A percentile compares a stretch with the other conserved stretches of the same genome.
phyloP scores from a whole-genome alignment of 2,329 filamentous ascomycete genomes.

The Colletotrichum sp. region DNA sequence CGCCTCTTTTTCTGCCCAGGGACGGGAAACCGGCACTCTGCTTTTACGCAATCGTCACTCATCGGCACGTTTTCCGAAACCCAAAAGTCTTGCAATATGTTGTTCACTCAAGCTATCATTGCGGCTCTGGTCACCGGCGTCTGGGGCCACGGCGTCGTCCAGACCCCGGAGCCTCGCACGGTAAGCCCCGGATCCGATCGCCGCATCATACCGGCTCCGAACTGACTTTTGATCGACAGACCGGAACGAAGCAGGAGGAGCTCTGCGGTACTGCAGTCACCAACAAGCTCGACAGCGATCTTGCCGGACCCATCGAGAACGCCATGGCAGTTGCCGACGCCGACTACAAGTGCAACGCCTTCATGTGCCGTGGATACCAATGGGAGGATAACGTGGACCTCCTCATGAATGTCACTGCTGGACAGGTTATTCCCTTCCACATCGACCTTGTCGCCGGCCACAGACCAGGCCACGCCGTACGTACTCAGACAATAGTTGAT shows the following conservation, averaged over 20 bases:
- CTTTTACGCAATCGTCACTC: neutral
- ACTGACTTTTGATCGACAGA: constrained; percentile 15
- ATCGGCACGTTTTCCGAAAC: neutral
- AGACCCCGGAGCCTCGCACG: constrained; percentile 10
- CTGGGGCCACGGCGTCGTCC: constrained; percentile 7
- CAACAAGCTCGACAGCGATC: constrained; percentile 24
- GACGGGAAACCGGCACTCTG: neutral
- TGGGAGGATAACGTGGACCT: constrained; percentile 32
- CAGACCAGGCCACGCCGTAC: constrained; percentile 32
- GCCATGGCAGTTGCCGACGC: constrained; percentile 26
- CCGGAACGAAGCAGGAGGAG: constrained; percentile 26
- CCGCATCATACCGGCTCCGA: too few species aligned
- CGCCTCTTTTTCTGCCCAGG: neutral
- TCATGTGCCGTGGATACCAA: constrained; percentile 33
- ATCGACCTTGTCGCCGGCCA: constrained; percentile 44
- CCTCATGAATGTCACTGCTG: constrained; percentile 29
- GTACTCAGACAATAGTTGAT: neutral
- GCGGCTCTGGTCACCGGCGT: constrained; percentile 10
- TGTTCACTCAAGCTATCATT: constrained; percentile 1
- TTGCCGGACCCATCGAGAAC: constrained; percentile 31
- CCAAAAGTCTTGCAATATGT: neutral
- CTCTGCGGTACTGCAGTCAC: constrained; percentile 27
- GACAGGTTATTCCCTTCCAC: constrained; percentile 39
- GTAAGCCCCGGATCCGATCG: neutral
- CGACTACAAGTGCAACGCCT: constrained; percentile 29